Percentiles rank a stretch among this genome's conserved stretches.
Evolutionary conservation across 441 rosid species (phyloP).

Genomic region (Biscutella laevigata): DNA sequence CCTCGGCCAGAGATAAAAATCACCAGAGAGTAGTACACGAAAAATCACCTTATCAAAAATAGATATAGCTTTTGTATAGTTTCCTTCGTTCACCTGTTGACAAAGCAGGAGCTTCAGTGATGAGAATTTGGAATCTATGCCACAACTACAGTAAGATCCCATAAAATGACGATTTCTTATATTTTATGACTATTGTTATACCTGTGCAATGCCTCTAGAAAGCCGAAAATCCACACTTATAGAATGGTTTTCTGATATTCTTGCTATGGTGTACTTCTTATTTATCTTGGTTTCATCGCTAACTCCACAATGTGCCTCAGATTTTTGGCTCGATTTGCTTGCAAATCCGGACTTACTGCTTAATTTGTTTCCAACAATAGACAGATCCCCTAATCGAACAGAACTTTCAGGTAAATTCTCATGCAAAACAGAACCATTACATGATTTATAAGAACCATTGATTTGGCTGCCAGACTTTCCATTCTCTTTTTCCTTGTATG

Average conservation of each 20-base stretch:
- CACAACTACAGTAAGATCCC: slow-evolving; percentile 6
- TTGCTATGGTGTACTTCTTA: slow-evolving; percentile 56
- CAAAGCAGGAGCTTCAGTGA: slow-evolving; percentile 3
- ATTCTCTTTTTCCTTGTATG: slow-evolving; percentile 29
- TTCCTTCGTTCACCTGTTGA: slow-evolving; percentile 94
- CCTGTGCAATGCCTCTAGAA: slow-evolving; percentile 98
- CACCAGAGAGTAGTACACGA: slow-evolving; percentile 21
- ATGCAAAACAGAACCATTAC: slow-evolving; percentile 33
- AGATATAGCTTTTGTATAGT: slow-evolving; percentile 69
- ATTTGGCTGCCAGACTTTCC: slow-evolving; percentile 29
- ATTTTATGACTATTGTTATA: slow-evolving; percentile 19
- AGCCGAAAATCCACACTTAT: slow-evolving; percentile 88
- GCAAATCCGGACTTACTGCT: slow-evolving; percentile 37
- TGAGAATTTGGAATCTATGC: slow-evolving; percentile 12
- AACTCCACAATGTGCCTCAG: slow-evolving; percentile 33
- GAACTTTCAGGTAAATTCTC: slow-evolving; percentile 27
- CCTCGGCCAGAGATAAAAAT: slow-evolving; percentile 2
- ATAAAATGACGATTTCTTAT: neutral
- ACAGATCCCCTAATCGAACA: slow-evolving; percentile 33
- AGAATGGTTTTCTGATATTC: slow-evolving; percentile 63
- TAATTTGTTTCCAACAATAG: slow-evolving; percentile 32
- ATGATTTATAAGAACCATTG: slow-evolving; percentile 32
- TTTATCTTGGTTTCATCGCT: slow-evolving; percentile 42
- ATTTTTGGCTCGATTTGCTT: slow-evolving; percentile 32
- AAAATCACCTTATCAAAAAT: slow-evolving; percentile 77